Conservation (phyloP, 345 rosid genomes). For the Acer negundo region DNA sequence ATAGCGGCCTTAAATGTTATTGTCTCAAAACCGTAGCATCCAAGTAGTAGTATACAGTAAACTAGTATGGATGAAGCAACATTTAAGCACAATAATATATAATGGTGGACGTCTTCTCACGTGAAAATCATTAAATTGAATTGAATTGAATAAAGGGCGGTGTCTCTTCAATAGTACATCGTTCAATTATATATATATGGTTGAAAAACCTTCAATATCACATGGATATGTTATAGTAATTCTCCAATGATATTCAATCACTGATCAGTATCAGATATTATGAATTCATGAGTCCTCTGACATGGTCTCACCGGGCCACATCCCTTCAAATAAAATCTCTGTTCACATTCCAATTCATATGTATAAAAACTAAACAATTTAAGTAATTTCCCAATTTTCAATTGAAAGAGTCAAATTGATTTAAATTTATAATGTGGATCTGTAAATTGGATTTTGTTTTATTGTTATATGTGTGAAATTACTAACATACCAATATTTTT, state of each 20-base stretch:
- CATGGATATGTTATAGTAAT: background rate
- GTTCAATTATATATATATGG: background rate
- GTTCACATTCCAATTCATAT: background rate
- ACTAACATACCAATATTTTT: background rate
- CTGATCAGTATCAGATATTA: too few relatives aligned
- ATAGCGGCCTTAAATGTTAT: background rate
- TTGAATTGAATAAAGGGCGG: background rate
- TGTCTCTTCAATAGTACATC: background rate
- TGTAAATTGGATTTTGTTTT: background rate
- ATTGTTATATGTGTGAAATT: background rate
- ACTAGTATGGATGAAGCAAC: background rate
- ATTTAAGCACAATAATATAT: background rate
- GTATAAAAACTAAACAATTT: too few relatives aligned
- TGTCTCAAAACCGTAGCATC: conserved; percentile 11
- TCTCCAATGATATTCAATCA: background rate
- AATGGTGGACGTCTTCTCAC: conserved; percentile 1
- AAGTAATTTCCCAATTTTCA: background rate
- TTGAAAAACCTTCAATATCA: background rate
- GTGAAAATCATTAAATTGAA: background rate
- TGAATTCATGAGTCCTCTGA: background rate
- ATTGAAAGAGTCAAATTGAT: background rate
- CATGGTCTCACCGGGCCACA: background rate
- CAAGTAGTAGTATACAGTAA: background rate
- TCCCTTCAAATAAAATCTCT: background rate
- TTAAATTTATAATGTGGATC: background rate